Evolutionary conservation across 2,329 filamentous ascomycete species (phyloP).

Genomic region (Tolypocladium album): DNA sequence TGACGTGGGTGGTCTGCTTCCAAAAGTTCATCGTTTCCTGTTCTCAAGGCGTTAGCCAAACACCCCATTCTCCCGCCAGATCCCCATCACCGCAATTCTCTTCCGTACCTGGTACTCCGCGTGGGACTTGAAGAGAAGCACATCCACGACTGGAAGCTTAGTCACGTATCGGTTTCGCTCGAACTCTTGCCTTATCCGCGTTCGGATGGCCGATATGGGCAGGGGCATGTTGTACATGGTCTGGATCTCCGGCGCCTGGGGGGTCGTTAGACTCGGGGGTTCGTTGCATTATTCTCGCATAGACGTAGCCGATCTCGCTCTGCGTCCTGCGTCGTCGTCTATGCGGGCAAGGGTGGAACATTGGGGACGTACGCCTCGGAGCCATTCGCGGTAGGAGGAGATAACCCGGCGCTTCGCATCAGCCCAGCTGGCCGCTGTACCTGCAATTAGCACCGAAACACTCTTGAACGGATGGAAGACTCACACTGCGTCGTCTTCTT

Average conservation of each 20-base stretch:
- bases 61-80: background rate
- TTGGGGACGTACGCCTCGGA: slow-evolving; percentile 70
- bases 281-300: background rate
- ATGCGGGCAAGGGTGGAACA: background rate
- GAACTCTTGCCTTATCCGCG: slow-evolving; percentile 93
- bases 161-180: slow-evolving; percentile 90
- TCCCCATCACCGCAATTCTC: background rate
- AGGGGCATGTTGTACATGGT: slow-evolving; percentile 92
- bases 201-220: slow-evolving; percentile 77
- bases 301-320: background rate
- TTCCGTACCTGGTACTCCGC: slow-evolving; percentile 77
- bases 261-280: slow-evolving; percentile 4
- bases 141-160: slow-evolving; percentile 79
- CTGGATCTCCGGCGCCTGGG: slow-evolving; percentile 89
- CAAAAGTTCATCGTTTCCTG: slow-evolving; percentile 99
- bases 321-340: background rate
- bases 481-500: slow-evolving; percentile 68
- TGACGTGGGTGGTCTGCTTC: slow-evolving; percentile 92
- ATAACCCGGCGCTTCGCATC: slow-evolving; percentile 85
- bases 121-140: slow-evolving; percentile 82
- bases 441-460: slow-evolving; percentile 21
- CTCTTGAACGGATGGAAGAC: slow-evolving; percentile 18
- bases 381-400: slow-evolving; percentile 87
- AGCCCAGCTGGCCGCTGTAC: slow-evolving; percentile 71
- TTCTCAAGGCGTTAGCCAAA: slow-evolving; percentile 20